Conservation (phyloP, 805 yeast species). For the Pichia exigua region DNA sequence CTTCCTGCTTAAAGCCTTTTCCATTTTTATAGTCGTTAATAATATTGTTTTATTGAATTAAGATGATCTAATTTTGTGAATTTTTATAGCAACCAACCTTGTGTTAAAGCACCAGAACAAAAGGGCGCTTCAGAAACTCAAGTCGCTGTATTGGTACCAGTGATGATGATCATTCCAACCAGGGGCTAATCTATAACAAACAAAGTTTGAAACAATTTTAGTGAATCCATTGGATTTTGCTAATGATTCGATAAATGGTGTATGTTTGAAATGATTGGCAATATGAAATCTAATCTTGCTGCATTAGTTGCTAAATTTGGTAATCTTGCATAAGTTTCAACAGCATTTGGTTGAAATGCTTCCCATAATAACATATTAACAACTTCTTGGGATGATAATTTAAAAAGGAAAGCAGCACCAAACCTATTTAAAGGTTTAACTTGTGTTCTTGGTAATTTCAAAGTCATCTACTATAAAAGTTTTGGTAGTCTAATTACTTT, state of each 20-base stretch:
- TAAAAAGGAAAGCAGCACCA: constrained; percentile 49
- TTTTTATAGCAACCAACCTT: constrained; percentile 35
- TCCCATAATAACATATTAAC: constrained; percentile 48
- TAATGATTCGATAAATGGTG: constrained; percentile 41
- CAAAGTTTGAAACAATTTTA: constrained; percentile 40
- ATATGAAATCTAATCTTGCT: constrained; percentile 36
- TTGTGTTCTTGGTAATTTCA: constrained; percentile 27
- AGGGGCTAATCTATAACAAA: constrained; percentile 39
- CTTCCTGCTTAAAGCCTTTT: constrained; percentile 25
- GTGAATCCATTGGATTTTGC: constrained; percentile 46
- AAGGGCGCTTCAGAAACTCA: constrained; percentile 33
- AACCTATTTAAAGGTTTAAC: constrained; percentile 26
- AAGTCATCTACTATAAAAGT: constrained; percentile 31
- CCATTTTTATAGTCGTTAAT: constrained; percentile 14
- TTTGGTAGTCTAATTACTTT: constrained; percentile 30
- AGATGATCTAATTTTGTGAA: constrained; percentile 24
- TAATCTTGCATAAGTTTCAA: constrained; percentile 35
- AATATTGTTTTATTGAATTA: constrained; percentile 15
- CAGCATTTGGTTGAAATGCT: constrained; percentile 35
- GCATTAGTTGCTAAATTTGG: constrained; percentile 25
- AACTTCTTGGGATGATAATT: constrained; percentile 51
- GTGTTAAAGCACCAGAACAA: constrained; percentile 41
- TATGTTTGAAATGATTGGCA: constrained; percentile 38
- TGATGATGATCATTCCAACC: constrained; percentile 39
- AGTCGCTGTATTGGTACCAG: constrained; percentile 31